These are phyloP conservation scores for Syncephalastrum contaminatum DNA, from an alignment of 371 early-diverging fungal genomes.

Conservation along the genomic window DNA sequence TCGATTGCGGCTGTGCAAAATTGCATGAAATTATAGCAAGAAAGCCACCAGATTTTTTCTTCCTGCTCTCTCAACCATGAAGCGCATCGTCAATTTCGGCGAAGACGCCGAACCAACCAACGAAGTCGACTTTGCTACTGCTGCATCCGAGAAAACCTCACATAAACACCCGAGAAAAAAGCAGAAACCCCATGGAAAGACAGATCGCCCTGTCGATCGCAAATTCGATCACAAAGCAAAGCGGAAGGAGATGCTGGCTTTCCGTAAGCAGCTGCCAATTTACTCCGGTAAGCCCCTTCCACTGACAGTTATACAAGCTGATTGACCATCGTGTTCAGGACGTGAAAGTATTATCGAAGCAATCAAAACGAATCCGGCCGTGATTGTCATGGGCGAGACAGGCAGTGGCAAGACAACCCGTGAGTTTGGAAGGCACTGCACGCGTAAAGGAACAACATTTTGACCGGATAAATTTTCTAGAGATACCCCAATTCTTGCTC, in stretches of 20 bases:
- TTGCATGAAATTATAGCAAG: too few species aligned
- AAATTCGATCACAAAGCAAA: conserved; percentile 24
- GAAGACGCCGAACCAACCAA: conserved; percentile 4
- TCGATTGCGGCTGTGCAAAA: too few species aligned
- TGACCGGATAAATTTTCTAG: conserved; percentile 21
- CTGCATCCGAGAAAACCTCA: background rate
- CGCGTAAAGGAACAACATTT: background rate
- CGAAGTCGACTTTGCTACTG: conserved; percentile 18
- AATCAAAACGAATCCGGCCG: conserved; percentile 51
- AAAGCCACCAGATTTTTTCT: too few species aligned
- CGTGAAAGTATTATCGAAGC: conserved; percentile 61
- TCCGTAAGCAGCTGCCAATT: conserved; percentile 47
- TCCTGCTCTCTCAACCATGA: background rate
- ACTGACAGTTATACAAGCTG: background rate
- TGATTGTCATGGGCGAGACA: conserved; percentile 67
- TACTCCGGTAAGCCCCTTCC: conserved; percentile 32
- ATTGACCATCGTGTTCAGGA: conserved; percentile 26
- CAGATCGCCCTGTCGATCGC: conserved; percentile 9
- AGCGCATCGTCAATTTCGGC: conserved; percentile 7
- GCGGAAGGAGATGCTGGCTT: conserved; percentile 39
- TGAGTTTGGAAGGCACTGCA: conserved; percentile 20
- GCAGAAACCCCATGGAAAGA: conserved; percentile 5
- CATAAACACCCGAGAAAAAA: conserved; percentile 10
- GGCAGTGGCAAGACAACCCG: conserved; percentile 68
- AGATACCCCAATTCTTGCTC: conserved; percentile 89